Evolutionary conservation across 2,329 filamentous ascomycete genomes (phyloP).

Genomic region (Neodidymelliopsis sp.): DNA sequence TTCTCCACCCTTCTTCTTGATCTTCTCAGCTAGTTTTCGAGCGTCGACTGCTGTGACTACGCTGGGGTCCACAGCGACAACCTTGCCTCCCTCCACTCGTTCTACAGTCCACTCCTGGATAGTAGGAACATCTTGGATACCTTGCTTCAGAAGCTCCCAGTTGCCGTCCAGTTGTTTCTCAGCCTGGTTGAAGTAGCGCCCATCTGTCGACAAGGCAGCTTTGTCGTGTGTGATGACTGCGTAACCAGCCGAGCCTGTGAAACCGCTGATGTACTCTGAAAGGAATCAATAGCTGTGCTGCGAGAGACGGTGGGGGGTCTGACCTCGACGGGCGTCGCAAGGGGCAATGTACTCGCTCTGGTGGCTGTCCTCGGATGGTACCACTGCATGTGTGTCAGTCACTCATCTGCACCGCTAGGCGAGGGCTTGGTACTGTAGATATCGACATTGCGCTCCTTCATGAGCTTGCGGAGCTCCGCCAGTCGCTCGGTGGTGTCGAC

Average conservation of each 20-base stretch:
- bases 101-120: conserved; percentile 97
- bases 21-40: conserved; percentile 80
- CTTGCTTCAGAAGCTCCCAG: conserved; percentile 92
- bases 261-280: conserved; percentile 84
- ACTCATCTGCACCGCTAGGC: conserved; percentile 28
- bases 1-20: conserved; percentile 85
- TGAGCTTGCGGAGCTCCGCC: conserved; percentile 78
- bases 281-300: conserved; percentile 36
- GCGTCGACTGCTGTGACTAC: conserved; percentile 79
- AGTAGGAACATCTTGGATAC: conserved; percentile 89
- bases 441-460: conserved; percentile 86
- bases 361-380: conserved; percentile 96
- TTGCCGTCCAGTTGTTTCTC: conserved; percentile 88
- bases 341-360: conserved; percentile 97
- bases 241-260: conserved; percentile 92
- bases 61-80: conserved; percentile 88
- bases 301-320: conserved; percentile 27
- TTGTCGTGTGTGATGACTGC: conserved; percentile 87
- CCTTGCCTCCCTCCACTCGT: conserved; percentile 84
- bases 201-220: conserved; percentile 91
- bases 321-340: conserved; percentile 86
- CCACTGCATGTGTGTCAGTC: conserved; percentile 67
- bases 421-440: conserved; percentile 75
- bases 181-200: conserved; percentile 97
- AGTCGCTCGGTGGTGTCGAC: conserved; percentile 83